phyloP scores from a whole-genome alignment of 257 asterid genomes.

The Thymus quinquecostatus region DNA sequence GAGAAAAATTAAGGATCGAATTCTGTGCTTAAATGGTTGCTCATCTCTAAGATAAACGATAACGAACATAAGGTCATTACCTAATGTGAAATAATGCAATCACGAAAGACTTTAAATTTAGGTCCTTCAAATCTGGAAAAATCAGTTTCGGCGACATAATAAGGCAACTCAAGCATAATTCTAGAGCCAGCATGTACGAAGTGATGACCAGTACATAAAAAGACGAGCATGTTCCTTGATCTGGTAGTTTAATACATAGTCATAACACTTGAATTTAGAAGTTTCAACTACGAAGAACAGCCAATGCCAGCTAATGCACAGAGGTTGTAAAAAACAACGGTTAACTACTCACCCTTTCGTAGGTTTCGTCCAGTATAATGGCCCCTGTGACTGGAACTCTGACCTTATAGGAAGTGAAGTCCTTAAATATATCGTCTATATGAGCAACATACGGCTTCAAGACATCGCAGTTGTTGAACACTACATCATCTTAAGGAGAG shows the following conservation, averaged over 20 bases:
- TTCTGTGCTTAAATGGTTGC: not conserved
- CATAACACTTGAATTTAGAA: not conserved
- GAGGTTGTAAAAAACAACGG: not conserved
- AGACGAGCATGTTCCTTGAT: not conserved
- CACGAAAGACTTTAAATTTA: not conserved
- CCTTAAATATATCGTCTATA: constrained; percentile 85
- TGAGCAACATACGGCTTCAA: constrained; percentile 84
- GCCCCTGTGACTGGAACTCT: constrained; percentile 95
- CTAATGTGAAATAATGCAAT: not conserved
- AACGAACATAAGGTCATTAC: not conserved
- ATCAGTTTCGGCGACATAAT: constrained; percentile 6
- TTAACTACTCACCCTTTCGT: constrained; percentile 63
- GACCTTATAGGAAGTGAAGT: constrained; percentile 84
- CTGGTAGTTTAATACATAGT: constrained; percentile 3
- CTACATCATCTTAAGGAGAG: constrained; percentile 65
- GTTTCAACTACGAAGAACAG: not conserved
- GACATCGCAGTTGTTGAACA: constrained; percentile 87
- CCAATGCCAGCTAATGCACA: not conserved
- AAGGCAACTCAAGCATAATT: not conserved
- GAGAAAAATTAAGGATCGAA: not conserved
- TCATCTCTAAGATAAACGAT: constrained; percentile 11
- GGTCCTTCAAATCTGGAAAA: not conserved
- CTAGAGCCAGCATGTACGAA: constrained; percentile 1
- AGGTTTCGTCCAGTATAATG: constrained; percentile 79
- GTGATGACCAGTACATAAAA: not conserved